Evolutionary conservation across 352 stramenopile genomes (phyloP), one percentile per base, ranked within the genome.

Genomic region (Phytopythium cucurbitacearum): DNA sequence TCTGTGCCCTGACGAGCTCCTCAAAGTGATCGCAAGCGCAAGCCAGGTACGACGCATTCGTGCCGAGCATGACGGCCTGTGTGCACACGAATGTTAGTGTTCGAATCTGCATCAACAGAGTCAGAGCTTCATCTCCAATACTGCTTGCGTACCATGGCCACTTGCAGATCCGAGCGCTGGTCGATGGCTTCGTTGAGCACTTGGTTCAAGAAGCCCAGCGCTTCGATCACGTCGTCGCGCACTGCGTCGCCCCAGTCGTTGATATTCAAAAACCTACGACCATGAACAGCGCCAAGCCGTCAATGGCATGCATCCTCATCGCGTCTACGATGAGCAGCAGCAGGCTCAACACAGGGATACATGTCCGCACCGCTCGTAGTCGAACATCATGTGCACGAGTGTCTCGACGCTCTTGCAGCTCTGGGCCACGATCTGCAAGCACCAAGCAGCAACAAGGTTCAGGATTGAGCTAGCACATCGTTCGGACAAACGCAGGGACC

Each of bases 101-200:
- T 1, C 4, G 10, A n/a, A 7, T 9, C 8, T 38, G 40, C 3
- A 21, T 51, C n/a, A 12, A 10, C 10, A 28, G 37, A 0, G 40
- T 28, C 21, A 28, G 21, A 28, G 21, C 21, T 28, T 28, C 21
- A 28, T 1, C 21, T 28, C 21, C 21, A 28, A 28, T 28, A 42
- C 12, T 48, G 13, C 4, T 11, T 37, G 11, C 40, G 13, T 70
- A 91, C 78, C 76, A 81, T 89, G 4, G 80, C 82, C 11, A 91
- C 81, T 58, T 90, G 78, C 1, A 93, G 54, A 45, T 93, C 82
- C 0, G 69, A 74, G 48, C 80, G 69, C 46, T 87, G 67, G 42
- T 93, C 80, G 37, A 93, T 89, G 7, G 85, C 67, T 60, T 89
- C 71, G 40, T 91, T 93, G 39, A 93, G 49, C 2, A 82, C 79